A percentile compares a stretch with the other conserved stretches of the same genome.
These are phyloP conservation scores for Batrachochytrium dendrobatidis DNA, from an alignment of 371 early-diverging fungal species.

Conservation along the genomic window DNA sequence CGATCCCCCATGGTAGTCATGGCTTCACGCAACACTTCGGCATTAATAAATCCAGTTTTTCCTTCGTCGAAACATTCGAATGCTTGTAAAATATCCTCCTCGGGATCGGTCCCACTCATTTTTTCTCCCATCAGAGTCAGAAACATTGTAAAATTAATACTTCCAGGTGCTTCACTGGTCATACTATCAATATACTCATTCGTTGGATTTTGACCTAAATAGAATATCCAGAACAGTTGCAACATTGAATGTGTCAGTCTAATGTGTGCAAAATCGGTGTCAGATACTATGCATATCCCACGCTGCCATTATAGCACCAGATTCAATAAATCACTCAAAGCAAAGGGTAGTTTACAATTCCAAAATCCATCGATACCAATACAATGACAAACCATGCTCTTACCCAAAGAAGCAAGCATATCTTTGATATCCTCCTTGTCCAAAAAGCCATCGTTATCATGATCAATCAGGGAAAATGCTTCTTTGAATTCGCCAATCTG, in stretches of 20 bases:
- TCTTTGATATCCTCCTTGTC: slow-evolving; percentile 82
- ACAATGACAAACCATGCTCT: not conserved
- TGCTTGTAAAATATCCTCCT: slow-evolving; percentile 75
- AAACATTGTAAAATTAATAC: slow-evolving; percentile 90
- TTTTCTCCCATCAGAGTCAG: slow-evolving; percentile 92
- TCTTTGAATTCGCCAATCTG: slow-evolving; percentile 95
- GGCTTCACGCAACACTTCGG: slow-evolving; percentile 69
- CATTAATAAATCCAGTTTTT: slow-evolving; percentile 72
- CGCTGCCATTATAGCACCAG: not conserved
- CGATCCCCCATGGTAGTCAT: slow-evolving; percentile 87
- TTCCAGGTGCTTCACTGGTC: slow-evolving; percentile 80
- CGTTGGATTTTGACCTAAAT: slow-evolving; percentile 67
- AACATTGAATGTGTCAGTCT: not conserved
- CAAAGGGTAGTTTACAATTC: not conserved
- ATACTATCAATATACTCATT: slow-evolving; percentile 83
- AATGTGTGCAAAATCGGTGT: not conserved
- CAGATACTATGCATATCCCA: not conserved
- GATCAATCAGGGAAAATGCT: slow-evolving; percentile 90
- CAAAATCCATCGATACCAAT: not conserved
- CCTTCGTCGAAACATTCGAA: slow-evolving; percentile 84
- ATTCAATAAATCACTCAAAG: no score
- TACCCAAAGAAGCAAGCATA: slow-evolving; percentile 71
- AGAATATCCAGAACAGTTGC: not conserved
- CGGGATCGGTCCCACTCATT: slow-evolving; percentile 79
- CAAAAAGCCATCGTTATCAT: slow-evolving; percentile 79